Percentiles rank a stretch among this genome's conserved stretches.
Evolutionary conservation across 257 asterid species (phyloP).

Genomic region (Gentiana dahurica): DNA sequence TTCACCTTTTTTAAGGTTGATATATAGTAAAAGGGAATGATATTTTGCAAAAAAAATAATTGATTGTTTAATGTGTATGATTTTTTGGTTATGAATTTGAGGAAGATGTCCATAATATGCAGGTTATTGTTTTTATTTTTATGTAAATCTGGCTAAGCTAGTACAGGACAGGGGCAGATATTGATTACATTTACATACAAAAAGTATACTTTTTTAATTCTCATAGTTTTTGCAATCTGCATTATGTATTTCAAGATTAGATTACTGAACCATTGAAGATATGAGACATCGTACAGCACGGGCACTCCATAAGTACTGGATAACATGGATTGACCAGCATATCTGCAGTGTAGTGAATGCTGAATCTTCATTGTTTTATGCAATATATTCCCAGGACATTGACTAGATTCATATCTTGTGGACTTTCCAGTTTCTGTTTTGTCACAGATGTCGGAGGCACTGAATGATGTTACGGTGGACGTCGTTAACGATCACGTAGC

Average conservation of each 20-base stretch:
- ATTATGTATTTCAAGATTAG: not conserved
- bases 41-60: too few species aligned
- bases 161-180: not conserved
- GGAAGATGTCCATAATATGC: not conserved
- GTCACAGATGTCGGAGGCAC: constrained; percentile 43
- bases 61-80: too few species aligned
- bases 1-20: too few species aligned
- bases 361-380: not conserved
- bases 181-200: not conserved
- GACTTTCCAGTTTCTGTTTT: not conserved
- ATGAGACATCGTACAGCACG: not conserved
- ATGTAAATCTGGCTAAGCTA: not conserved
- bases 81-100: not conserved
- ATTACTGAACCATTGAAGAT: not conserved
- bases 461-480: constrained; percentile 37
- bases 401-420: not conserved
- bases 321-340: too few species aligned
- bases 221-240: not conserved
- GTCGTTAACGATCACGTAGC: constrained; percentile 24
- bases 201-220: not conserved
- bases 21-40: too few species aligned
- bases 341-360: not conserved
- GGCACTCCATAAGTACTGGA: not conserved
- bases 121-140: not conserved
- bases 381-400: not conserved